These are phyloP conservation scores for Endotrypanum monterogeii DNA, from an alignment of 208 protist genomes.

Conservation along the genomic window DNA sequence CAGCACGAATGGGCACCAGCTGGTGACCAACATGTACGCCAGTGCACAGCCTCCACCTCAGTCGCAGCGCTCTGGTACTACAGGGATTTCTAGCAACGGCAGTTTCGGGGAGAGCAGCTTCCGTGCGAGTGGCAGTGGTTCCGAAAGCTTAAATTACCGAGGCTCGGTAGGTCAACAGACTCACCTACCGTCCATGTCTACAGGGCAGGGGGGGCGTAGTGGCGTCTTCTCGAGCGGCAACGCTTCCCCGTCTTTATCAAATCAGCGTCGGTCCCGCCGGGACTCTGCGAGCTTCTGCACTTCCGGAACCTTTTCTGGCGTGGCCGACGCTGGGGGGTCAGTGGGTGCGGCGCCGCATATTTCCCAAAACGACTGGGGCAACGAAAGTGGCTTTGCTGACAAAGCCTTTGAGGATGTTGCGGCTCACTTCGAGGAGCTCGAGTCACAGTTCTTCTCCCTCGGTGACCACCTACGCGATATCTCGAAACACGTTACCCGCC, in stretches of 20 bases:
- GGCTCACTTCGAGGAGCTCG: conserved; percentile 69
- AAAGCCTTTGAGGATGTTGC: conserved; percentile 76
- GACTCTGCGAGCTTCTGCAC: conserved; percentile 4
- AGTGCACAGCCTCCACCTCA: conserved; percentile 41
- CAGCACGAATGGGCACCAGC: conserved; percentile 52
- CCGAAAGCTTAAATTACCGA: conserved; percentile 25
- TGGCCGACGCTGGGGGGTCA: conserved; percentile 11
- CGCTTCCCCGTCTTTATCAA: conserved; percentile 1
- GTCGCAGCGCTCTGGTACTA: conserved; percentile 26
- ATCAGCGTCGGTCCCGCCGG: conserved; percentile 22
- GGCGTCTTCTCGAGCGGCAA: neutral
- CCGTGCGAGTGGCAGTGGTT: conserved; percentile 32
- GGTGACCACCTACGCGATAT: conserved; percentile 81
- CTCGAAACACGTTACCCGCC: conserved; percentile 74
- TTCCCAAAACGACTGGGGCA: conserved; percentile 26
- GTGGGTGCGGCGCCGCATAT: conserved; percentile 27
- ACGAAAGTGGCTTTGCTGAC: conserved; percentile 61
- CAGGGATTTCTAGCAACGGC: conserved; percentile 12
- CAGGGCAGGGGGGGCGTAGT: conserved; percentile 5
- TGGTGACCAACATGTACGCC: conserved; percentile 75
- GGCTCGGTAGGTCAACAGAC: neutral
- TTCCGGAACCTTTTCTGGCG: neutral
- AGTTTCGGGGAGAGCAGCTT: conserved; percentile 24
- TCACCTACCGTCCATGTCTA: conserved; percentile 1
- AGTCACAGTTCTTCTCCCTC: conserved; percentile 73